Conservation (phyloP, 2,329 filamentous ascomycete species). For the Cladosporium sp. region DNA sequence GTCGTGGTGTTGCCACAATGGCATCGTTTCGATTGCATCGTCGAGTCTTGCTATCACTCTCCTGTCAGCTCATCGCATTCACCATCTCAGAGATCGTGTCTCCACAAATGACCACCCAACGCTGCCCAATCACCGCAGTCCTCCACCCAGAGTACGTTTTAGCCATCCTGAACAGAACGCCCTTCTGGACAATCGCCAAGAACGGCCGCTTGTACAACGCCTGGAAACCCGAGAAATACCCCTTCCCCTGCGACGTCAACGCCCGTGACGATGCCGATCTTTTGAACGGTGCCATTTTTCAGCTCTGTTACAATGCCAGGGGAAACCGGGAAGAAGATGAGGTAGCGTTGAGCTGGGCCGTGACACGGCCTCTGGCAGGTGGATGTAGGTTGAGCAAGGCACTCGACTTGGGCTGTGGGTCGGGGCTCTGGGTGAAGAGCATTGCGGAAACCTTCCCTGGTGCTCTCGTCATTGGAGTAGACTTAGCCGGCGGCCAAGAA, state of each 20-base stretch:
- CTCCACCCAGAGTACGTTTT: background rate
- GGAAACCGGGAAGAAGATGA: background rate
- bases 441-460: constrained; percentile 51
- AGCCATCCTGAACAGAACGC: background rate
- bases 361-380: background rate
- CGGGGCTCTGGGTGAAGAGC: constrained; percentile 85
- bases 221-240: constrained; percentile 5
- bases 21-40: no score
- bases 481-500: background rate
- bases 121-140: background rate
- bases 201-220: constrained; percentile 1
- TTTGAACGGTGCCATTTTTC: background rate
- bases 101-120: background rate
- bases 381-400: constrained; percentile 29
- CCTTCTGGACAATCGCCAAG: background rate
- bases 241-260: background rate
- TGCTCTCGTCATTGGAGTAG: background rate
- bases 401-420: constrained; percentile 75
- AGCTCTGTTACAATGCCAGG: background rate
- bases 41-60: no score
- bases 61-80: no score
- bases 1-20: no score
- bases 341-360: background rate
- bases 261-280: background rate
- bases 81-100: background rate